These are phyloP conservation scores for Blastobotrys malaysiensis DNA, from an alignment of 1,139 yeast species.

Conservation along the genomic window DNA sequence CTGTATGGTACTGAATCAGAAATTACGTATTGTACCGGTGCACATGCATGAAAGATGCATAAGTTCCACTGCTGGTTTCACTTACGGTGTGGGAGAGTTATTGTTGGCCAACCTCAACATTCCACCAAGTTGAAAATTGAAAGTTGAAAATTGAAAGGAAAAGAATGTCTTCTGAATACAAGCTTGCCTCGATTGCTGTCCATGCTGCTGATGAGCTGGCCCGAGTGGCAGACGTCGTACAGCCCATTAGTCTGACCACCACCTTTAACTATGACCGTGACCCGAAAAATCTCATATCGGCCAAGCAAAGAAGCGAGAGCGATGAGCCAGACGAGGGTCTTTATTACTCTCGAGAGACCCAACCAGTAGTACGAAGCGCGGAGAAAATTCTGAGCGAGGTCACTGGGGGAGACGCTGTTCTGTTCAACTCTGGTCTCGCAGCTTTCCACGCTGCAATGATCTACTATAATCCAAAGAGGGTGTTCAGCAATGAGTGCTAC, in stretches of 20 bases:
- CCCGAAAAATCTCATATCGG: constrained; percentile 46
- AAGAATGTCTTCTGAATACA: no score
- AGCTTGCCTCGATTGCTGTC: constrained; percentile 11
- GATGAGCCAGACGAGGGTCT: no score
- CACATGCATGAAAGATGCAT: no score
- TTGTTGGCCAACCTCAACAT: no score
- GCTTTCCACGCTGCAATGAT: constrained; percentile 77
- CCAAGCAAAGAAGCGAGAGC: no score
- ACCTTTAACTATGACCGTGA: constrained; percentile 63
- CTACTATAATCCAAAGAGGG: constrained; percentile 63
- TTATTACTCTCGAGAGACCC: constrained; percentile 63
- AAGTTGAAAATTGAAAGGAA: no score
- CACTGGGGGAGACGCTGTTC: constrained; percentile 49
- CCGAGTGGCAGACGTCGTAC: constrained; percentile 49
- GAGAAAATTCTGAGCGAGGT: constrained; percentile 62
- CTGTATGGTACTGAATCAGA: no score
- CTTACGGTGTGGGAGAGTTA: no score
- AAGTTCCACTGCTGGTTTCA: no score
- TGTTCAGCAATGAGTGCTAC: constrained; percentile 76
- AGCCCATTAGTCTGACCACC: constrained; percentile 79
- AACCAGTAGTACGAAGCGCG: constrained; percentile 63
- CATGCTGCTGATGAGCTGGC: constrained; percentile 33
- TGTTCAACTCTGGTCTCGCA: constrained; percentile 72
- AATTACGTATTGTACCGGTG: no score
- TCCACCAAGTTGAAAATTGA: no score